phyloP scores from a whole-genome alignment of 2,329 filamentous ascomycete species.

The Colletotrichum sp. region DNA sequence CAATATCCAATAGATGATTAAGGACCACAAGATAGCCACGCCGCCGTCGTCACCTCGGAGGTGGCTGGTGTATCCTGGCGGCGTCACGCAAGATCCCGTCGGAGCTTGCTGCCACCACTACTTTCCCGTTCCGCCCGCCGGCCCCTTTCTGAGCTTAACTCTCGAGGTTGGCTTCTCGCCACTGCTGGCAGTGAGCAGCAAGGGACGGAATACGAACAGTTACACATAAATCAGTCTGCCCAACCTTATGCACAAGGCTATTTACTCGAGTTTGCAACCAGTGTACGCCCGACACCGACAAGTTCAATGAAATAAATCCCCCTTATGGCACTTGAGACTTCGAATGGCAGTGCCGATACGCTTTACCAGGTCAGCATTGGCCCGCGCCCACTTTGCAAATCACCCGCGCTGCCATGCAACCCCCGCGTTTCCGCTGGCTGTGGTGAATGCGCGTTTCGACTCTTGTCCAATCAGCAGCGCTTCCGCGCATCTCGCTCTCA shows the following conservation, averaged over 20 bases:
- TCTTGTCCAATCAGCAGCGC: neutral
- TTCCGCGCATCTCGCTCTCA: neutral
- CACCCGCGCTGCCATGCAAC: conserved; percentile 12
- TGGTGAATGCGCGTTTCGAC: neutral
- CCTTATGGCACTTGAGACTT: neutral
- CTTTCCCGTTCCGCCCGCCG: neutral
- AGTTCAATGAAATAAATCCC: neutral
- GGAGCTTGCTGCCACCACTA: neutral
- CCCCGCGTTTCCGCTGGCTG: conserved; percentile 2
- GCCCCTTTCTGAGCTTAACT: neutral
- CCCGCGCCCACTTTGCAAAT: conserved; percentile 5
- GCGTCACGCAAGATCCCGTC: neutral
- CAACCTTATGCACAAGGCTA: neutral
- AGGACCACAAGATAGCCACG: neutral
- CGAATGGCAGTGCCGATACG: neutral
- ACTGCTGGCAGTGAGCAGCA: neutral
- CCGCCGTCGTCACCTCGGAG: neutral
- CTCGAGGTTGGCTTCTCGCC: neutral
- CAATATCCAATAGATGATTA: neutral
- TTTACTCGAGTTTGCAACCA: neutral
- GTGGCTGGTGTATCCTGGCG: neutral
- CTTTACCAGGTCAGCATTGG: conserved; percentile 8
- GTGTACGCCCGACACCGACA: neutral
- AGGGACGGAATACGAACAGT: neutral
- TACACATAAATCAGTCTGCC: neutral